phyloP scores from a whole-genome alignment of 352 stramenopile genomes.

The Pythium rishiriense region DNA sequence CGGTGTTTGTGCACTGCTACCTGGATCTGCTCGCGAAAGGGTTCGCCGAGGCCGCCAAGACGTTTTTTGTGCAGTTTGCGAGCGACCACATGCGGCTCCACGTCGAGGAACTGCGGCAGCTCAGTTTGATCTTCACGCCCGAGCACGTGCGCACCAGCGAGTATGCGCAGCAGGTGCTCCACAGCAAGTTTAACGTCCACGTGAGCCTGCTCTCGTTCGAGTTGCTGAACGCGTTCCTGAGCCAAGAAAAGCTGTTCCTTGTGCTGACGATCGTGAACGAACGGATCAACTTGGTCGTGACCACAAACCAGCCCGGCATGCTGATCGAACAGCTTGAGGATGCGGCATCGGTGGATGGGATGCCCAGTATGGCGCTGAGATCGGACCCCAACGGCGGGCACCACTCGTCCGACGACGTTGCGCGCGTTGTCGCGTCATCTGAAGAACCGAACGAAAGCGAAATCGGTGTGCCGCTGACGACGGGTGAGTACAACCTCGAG shows the following conservation, averaged over 20 bases:
- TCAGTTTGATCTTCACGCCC: constrained; percentile 63
- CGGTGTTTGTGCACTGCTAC: constrained; percentile 83
- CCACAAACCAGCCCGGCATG: constrained; percentile 68
- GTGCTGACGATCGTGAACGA: constrained; percentile 79
- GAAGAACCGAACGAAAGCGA: constrained; percentile 72
- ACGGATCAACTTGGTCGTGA: constrained; percentile 74
- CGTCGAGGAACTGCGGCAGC: constrained; percentile 61
- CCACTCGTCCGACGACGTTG: constrained; percentile 63
- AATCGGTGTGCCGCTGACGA: constrained; percentile 57
- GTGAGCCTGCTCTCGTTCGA: constrained; percentile 84
- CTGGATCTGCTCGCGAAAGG: constrained; percentile 77
- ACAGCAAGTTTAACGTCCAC: constrained; percentile 84
- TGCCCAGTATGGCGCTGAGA: constrained; percentile 44
- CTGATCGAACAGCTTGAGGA: constrained; percentile 69
- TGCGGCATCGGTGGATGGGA: constrained; percentile 17
- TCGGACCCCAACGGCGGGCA: constrained; percentile 37
- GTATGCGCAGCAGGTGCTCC: constrained; percentile 75
- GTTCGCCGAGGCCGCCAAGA: constrained; percentile 42
- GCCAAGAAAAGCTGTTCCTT: constrained; percentile 74
- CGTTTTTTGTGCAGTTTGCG: constrained; percentile 62
- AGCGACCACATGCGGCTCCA: constrained; percentile 70
- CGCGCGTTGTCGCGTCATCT: constrained; percentile 44
- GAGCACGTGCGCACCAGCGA: constrained; percentile 71
- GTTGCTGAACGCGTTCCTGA: constrained; percentile 79
- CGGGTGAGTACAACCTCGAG: constrained; percentile 66